Base-by-base conservation (phyloP, 805 yeast species). In the Wickerhamiella australiensis region DNA sequence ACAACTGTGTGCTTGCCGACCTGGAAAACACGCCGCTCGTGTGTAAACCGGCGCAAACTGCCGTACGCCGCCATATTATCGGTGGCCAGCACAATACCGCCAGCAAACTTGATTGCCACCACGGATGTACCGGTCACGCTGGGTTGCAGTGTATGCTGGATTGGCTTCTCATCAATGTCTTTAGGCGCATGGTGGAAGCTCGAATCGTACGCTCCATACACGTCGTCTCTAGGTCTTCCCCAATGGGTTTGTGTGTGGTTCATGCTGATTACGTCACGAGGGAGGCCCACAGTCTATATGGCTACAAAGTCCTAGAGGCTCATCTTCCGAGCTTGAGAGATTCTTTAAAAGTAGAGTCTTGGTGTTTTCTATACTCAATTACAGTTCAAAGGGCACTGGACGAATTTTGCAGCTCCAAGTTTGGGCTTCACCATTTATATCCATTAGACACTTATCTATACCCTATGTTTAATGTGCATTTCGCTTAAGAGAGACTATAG, bases 51-150 rank as follows among this genome's bases (percentile, higher is more conserved):
- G 54, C 94, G 79, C 55, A 92, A 72, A 1, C 96, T 86, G 0
- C 99, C 99, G 64, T 90, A 92, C 0, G 96, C 82, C n/a, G 71
- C 74, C 66, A 90, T 68, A 59, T 85, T 85, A 65, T 92, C 99
- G 4, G 98, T 96, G 1, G 99, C 97, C 67, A 92, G 73, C 35
- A 92, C 77, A 42, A 92, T 80, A 36, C 99, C 99, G 57, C 82
- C 83, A 54, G 84, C 72, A 71, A 80, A 92, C 68, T 88, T 92
- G 67, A 90, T 75, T 7, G 92, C 94, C 58, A 92, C 74, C 20
- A 92, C 98, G 31, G 96, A 86, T 0, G 97, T 85, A 62, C 98
- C 97, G 12, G 99, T 92, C 53, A 92, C 85, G 57, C 85, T 82
- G 44, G 99, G 99, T 62, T 80, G 86, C 65, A 85, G 95, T 2